These are phyloP conservation scores for Phalaenopsis hybrid DNA, from an alignment of 116 monocot genomes.

Conservation along the genomic window DNA sequence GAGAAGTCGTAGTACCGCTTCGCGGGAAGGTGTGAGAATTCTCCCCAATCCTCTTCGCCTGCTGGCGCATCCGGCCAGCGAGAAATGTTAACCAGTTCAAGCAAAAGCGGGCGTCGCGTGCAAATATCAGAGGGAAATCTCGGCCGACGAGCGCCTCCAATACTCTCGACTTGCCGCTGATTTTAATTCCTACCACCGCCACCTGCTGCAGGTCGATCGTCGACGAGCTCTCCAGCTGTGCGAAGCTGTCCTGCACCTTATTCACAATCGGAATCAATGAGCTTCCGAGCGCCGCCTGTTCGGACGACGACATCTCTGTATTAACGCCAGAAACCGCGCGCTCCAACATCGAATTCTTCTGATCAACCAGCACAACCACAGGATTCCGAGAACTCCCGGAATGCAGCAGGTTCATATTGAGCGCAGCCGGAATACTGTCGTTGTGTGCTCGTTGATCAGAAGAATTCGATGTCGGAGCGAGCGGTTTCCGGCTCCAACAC, in stretches of 20 bases:
- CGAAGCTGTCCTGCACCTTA: slow-evolving; percentile 76
- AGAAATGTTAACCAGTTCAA: slow-evolving; percentile 37
- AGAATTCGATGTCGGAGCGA: too few species aligned
- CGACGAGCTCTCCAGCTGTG: slow-evolving; percentile 54
- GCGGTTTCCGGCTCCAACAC: too few species aligned
- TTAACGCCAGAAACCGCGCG: slow-evolving; percentile 11
- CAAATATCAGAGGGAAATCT: slow-evolving; percentile 67
- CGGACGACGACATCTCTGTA: slow-evolving; percentile 10
- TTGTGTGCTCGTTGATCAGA: too few species aligned
- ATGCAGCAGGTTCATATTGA: too few species aligned
- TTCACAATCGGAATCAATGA: slow-evolving; percentile 75
- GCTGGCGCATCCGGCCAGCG: slow-evolving; percentile 7
- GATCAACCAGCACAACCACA: neutral
- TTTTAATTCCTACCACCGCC: slow-evolving; percentile 73
- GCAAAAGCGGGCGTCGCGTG: slow-evolving; percentile 63
- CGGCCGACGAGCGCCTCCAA: slow-evolving; percentile 74
- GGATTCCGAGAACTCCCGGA: neutral
- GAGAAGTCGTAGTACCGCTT: slow-evolving; percentile 46
- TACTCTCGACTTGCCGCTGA: slow-evolving; percentile 82
- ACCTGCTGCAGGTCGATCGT: slow-evolving; percentile 71
- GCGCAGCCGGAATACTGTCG: too few species aligned
- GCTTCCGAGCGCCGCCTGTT: slow-evolving; percentile 32
- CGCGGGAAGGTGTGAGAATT: slow-evolving; percentile 59
- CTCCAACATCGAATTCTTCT: slow-evolving; percentile 24
- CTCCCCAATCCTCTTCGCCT: slow-evolving; percentile 51